Conservation (phyloP, 1,139 yeast genomes). For the Kurtzmaniella natalensis region DNA sequence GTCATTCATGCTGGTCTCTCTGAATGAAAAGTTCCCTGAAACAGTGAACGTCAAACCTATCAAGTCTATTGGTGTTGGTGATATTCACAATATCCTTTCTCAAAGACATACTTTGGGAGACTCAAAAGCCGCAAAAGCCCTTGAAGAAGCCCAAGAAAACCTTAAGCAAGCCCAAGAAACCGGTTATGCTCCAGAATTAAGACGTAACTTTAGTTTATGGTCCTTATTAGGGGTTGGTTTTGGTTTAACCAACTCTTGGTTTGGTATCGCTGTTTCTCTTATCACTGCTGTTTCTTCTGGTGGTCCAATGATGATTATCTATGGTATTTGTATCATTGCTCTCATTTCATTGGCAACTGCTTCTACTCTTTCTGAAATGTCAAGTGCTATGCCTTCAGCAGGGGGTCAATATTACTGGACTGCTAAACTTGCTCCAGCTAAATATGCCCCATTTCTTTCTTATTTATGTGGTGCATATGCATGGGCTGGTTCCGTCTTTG, state of each 20-base stretch:
- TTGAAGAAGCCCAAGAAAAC: constrained; percentile 30
- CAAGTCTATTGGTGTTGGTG: constrained; percentile 18
- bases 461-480: constrained; percentile 23
- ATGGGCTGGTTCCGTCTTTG: constrained; percentile 22
- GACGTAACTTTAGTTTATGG: constrained; percentile 41
- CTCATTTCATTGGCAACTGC: constrained; percentile 36
- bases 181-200: constrained; percentile 36
- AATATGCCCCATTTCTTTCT: constrained; percentile 34
- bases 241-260: constrained; percentile 68
- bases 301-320: constrained; percentile 63
- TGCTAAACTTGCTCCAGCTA: constrained; percentile 48
- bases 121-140: constrained; percentile 14
- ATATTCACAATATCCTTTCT: constrained; percentile 16
- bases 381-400: constrained; percentile 51
- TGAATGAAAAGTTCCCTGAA: constrained; percentile 8
- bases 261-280: constrained; percentile 60
- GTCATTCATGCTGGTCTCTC: constrained; percentile 12
- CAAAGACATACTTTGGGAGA: constrained; percentile 7
- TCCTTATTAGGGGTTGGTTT: constrained; percentile 63
- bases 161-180: constrained; percentile 28
- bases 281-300: constrained; percentile 61
- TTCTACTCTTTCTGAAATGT: constrained; percentile 43
- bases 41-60: constrained; percentile 10
- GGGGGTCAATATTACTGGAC: constrained; percentile 66
- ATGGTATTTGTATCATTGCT: constrained; percentile 63